Evolutionary conservation across 2,329 filamentous ascomycete genomes (phyloP).

Genomic region (Paraconiothyrium brasiliense): DNA sequence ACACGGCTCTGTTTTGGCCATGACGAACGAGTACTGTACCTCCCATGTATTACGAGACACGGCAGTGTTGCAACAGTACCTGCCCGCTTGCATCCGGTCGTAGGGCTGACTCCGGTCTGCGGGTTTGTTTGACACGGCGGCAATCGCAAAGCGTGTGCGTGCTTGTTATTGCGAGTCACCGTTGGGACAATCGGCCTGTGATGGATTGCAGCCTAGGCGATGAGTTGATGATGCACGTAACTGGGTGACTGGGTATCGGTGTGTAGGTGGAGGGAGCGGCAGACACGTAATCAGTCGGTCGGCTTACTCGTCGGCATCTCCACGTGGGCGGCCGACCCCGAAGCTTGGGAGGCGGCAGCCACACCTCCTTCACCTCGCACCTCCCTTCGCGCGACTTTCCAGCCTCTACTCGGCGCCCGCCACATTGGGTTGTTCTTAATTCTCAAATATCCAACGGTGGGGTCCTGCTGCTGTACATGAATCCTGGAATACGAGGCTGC

Average conservation of each 20-base stretch:
- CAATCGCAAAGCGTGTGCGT: not conserved
- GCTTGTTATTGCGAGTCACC: not conserved
- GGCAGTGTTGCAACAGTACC: not conserved
- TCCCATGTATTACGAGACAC: not conserved
- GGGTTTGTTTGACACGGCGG: not conserved
- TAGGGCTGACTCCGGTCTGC: not conserved
- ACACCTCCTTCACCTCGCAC: not conserved
- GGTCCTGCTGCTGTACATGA: not conserved
- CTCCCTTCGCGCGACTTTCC: not conserved
- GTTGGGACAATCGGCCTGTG: not conserved
- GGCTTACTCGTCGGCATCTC: constrained; percentile 10
- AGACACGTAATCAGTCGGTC: not conserved
- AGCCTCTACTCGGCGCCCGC: not conserved
- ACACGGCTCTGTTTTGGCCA: not conserved
- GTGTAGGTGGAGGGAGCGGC: not conserved
- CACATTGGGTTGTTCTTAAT: constrained; percentile 4
- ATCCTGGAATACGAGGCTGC: constrained; percentile 12
- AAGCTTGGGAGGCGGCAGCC: not conserved
- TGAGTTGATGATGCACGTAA: not conserved
- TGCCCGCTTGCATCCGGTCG: not conserved
- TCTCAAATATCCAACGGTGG: not conserved
- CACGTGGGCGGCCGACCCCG: constrained; percentile 1
- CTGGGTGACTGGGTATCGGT: not conserved
- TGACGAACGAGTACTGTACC: not conserved
- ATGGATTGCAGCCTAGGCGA: not conserved